phyloP scores from a whole-genome alignment of 169 alveolate species.

The Perkinsus marinus region DNA sequence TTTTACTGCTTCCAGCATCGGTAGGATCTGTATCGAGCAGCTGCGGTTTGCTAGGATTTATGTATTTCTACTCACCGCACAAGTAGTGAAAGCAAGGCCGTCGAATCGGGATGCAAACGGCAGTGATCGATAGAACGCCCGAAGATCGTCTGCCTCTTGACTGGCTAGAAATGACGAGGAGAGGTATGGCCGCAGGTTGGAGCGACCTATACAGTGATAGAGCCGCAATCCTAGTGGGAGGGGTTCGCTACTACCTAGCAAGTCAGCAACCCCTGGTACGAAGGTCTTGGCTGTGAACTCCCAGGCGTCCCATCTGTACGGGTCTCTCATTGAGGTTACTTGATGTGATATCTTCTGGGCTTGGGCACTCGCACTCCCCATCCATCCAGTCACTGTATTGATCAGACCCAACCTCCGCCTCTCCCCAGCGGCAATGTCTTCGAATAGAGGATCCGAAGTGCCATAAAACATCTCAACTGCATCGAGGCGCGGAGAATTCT shows the following conservation, averaged over 20 bases:
- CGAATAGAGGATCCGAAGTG: neutral
- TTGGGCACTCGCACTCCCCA: neutral
- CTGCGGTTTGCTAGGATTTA: neutral
- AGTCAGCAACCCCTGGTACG: neutral
- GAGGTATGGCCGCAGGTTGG: neutral
- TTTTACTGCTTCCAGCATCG: neutral
- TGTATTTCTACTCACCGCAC: neutral
- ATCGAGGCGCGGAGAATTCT: too few species aligned
- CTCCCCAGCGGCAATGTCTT: neutral
- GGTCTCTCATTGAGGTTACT: neutral
- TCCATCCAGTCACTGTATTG: neutral
- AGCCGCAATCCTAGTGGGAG: neutral
- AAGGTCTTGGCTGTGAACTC: neutral
- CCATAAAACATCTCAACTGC: neutral
- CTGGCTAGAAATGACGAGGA: neutral
- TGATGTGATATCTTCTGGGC: neutral
- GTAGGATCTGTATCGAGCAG: neutral
- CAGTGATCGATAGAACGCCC: neutral
- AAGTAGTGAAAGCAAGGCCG: neutral
- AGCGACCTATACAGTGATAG: neutral
- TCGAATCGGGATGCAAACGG: neutral
- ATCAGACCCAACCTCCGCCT: neutral
- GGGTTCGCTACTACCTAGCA: neutral
- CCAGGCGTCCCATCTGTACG: neutral
- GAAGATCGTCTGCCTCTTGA: neutral